A percentile compares a stretch with the other conserved stretches of the same genome.
phyloP scores from a whole-genome alignment of 176 grass and related monocot genomes.

The Bonia amplexicaulis region DNA sequence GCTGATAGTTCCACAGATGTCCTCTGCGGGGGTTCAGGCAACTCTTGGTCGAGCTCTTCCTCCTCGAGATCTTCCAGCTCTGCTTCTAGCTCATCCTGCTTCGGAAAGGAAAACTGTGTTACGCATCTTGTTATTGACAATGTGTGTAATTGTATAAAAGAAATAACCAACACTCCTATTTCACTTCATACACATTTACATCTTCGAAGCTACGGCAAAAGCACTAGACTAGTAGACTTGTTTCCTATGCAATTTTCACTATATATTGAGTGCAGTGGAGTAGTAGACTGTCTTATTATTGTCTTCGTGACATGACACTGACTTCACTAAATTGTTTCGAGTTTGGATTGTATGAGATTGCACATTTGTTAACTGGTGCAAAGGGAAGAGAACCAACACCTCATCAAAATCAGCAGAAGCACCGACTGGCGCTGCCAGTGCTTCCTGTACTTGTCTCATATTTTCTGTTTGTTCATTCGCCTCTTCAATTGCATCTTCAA shows the following conservation, averaged over 20 bases:
- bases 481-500: conserved; percentile 53
- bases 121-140: not conserved
- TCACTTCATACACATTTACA: not conserved
- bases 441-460: conserved; percentile 66
- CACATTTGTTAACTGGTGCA: not conserved
- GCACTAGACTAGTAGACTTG: not conserved
- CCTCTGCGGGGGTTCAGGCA: conserved; percentile 26
- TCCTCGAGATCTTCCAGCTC: conserved; percentile 67
- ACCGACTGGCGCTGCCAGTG: conserved; percentile 39
- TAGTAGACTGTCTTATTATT: not conserved
- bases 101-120: not conserved
- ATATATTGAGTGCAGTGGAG: not conserved
- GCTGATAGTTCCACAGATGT: not conserved
- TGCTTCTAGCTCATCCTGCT: conserved; percentile 64
- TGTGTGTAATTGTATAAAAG: not conserved
- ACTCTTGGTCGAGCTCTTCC: conserved; percentile 34
- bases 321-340: not conserved
- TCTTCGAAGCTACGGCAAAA: not conserved
- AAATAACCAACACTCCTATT: not conserved
- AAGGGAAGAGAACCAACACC: conserved; percentile 15
- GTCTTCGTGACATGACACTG: not conserved
- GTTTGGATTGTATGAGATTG: not conserved
- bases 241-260: not conserved
- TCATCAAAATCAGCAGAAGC: conserved; percentile 61
- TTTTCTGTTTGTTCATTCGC: conserved; percentile 47